Evolutionary conservation across 129 eudicot species (phyloP), one percentile per base, ranked within the genome.

Genomic region (Artemisia annua): DNA sequence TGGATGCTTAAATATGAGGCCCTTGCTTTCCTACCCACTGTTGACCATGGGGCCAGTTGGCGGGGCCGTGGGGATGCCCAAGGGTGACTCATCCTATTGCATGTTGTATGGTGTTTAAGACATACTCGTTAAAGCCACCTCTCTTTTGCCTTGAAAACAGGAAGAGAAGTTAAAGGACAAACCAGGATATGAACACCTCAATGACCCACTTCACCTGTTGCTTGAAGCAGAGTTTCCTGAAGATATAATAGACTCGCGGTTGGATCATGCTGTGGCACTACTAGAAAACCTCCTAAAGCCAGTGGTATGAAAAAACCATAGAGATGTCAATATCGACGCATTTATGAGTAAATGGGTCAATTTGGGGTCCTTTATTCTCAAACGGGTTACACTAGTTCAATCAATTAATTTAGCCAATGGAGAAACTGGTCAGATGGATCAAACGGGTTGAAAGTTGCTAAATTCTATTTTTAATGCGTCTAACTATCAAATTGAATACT

Each of bases 171-270:
- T 90, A 64, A 90, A 87, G 80, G 97, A 90, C 67, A 90, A 90
- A 86, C 97, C 94, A 35, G 97, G 97, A 32, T 90, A 87, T 58
- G 97, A 87, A 81, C 97, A 90, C 85, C 84, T 90, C 7, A 90
- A 87, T 9, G 97, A 90, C 83, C 97, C 97, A 11, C 91, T 90
- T 44, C 95, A 90, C 78, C 53, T 90, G 62, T 56, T 90, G 86
- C 78, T 90, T 26, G 97, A 90, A 71, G 97, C 97, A 19, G 97
- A 90, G 73, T 90, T 90, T 82, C 87, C 97, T 9, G 97, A 90
- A 85, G 94, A 87, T 59, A 83, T 83, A 24, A 83, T 90, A 20
- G 94, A 90, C 14, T 71, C 89, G 0, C 95, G 94, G 28, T 81
- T 90, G 82, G 91, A 90, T 50, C 94, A 85, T 48, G 94, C 97